Conservation (phyloP, 2,329 filamentous ascomycete genomes). For the Escovopsis sp. region DNA sequence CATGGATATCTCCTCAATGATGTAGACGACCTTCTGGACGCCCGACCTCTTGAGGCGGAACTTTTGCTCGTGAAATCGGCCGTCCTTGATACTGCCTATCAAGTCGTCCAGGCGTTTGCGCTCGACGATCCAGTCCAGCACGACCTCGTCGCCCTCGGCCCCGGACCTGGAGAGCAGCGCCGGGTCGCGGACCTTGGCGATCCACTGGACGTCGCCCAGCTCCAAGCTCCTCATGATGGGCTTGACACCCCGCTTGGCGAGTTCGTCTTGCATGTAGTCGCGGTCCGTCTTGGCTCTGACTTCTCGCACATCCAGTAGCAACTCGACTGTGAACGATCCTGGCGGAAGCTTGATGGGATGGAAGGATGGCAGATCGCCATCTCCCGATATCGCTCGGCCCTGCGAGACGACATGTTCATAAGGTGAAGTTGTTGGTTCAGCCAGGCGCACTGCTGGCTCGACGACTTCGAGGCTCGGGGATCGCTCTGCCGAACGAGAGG, state of each 20-base stretch:
- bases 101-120: slow-evolving; percentile 69
- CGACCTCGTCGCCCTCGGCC: slow-evolving; percentile 51
- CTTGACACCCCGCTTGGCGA: slow-evolving; percentile 48
- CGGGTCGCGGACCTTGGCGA: slow-evolving; percentile 55
- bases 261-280: slow-evolving; percentile 61
- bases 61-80: slow-evolving; percentile 73
- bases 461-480: not conserved
- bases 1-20: slow-evolving; percentile 59
- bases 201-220: slow-evolving; percentile 65
- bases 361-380: slow-evolving; percentile 29
- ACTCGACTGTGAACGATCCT: slow-evolving; percentile 54
- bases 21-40: slow-evolving; percentile 61
- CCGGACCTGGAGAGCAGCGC: slow-evolving; percentile 40
- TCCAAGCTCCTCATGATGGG: slow-evolving; percentile 55
- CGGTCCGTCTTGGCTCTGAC: slow-evolving; percentile 57
- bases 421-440: not conserved
- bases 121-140: slow-evolving; percentile 70
- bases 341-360: slow-evolving; percentile 47
- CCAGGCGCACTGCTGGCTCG: not conserved
- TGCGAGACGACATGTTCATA: slow-evolving; percentile 28
- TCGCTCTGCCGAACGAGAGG: not conserved
- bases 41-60: slow-evolving; percentile 61
- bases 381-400: slow-evolving; percentile 17
- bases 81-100: slow-evolving; percentile 67
- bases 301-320: slow-evolving; percentile 63